Base-by-base conservation (phyloP, 495 filamentous ascomycete genomes). In the Gamarada debralockiae region DNA sequence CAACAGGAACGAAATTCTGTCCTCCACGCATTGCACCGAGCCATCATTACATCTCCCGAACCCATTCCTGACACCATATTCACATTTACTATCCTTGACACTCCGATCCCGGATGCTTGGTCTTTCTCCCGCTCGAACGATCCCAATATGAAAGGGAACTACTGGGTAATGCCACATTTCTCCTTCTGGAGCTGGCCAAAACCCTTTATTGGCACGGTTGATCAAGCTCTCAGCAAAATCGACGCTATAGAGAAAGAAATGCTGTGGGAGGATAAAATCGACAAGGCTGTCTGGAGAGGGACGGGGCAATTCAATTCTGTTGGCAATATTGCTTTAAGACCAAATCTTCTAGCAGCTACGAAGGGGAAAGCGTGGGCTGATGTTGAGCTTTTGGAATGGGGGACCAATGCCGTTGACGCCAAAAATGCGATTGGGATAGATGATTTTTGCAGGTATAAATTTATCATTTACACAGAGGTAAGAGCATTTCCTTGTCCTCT, bases 101-200 rank as follows among this genome's bases (percentile, higher is more conserved):
- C 64, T 34, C 70, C 70, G 36, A 69, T 64, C 54, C 60, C 62
- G 21, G 66, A 67, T 7, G 54, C 66, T 36, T 67, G 56, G 50
- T 60, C 65, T 20, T 76, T 71, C 63, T 55, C 61, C 34, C 68
- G 70, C 8, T 57, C 63, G 10, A 68, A 69, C 1, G 65, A 72
- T 62, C 66, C 72, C 0, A 61, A 71, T 47, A 41, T 62, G 2
- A 65, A 70, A 3, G 46, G 52, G 5, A 70, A 69, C 14, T 67
- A 74, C 48, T 91, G 88, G 81, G 62, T 88, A 3, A 86, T 92
- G 69, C 88, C 89, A 0, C 86, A 91, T 69, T 92, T 91, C 64
- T 79, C 81, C 55, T 87, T 84, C 73, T 92, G 84, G 84, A 70
- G 80, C 1, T 90, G 84, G 83, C 74, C 82, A 0, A 75, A 85